phyloP scores from a whole-genome alignment of 225 moss, liverwort and hornwort genomes.

The Neckera pumila region DNA sequence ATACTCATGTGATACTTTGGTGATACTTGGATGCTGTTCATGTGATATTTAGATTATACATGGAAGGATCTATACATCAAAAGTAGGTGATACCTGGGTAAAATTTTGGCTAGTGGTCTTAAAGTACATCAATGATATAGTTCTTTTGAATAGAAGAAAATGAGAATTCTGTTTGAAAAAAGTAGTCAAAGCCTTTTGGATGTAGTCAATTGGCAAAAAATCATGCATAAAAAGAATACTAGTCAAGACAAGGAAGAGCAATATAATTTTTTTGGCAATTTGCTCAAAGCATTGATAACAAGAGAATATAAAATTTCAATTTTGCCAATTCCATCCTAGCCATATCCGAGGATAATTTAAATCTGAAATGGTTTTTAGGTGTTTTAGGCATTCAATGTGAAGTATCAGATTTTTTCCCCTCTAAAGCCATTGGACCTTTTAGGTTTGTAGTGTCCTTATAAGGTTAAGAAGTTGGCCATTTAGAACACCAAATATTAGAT shows the following conservation, averaged over 20 bases:
- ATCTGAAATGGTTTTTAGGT: background rate
- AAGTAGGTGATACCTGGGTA: too few species aligned
- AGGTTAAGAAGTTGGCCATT: rapidly evolving
- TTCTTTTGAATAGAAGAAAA: background rate
- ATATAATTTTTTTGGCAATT: background rate
- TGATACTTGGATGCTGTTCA: too few species aligned
- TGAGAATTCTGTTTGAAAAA: background rate
- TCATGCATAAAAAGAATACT: background rate
- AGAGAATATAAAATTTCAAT: background rate
- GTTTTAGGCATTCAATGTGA: rapidly evolving
- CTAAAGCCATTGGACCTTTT: rapidly evolving
- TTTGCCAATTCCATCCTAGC: background rate
- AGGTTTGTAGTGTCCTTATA: rapidly evolving
- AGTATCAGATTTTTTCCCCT: too few species aligned
- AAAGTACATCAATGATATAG: background rate
- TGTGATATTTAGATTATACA: too few species aligned
- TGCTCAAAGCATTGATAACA: rapidly evolving
- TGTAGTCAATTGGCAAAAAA: too few species aligned
- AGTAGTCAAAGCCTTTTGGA: too few species aligned
- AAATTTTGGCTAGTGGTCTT: background rate
- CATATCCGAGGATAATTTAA: background rate
- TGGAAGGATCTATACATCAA: too few species aligned
- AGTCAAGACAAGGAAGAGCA: rapidly evolving
- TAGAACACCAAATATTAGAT: background rate
- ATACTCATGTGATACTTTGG: too few species aligned